Conservation (phyloP, 2,329 filamentous ascomycete species). For the Colletotrichum tropicale region DNA sequence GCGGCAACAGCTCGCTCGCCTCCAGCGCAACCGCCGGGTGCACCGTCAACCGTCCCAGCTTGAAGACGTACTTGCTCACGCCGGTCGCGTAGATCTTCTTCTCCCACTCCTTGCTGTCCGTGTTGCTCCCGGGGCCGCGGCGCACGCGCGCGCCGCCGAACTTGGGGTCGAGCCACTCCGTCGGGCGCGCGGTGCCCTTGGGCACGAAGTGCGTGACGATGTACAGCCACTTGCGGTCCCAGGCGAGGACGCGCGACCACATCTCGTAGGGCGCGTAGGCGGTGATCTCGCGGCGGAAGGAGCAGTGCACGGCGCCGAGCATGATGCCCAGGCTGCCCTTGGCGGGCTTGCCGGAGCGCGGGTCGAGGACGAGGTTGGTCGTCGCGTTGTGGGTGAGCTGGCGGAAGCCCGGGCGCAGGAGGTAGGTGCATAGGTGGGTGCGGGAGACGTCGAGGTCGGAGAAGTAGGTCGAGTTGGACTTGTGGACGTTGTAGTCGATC, state of each 20-base stretch:
- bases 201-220: slow-evolving; percentile 76
- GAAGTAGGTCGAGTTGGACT: slow-evolving; percentile 87
- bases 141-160: slow-evolving; percentile 40
- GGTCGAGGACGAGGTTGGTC: slow-evolving; percentile 55
- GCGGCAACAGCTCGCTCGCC: slow-evolving; percentile 75
- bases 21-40: slow-evolving; percentile 79
- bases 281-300: slow-evolving; percentile 75
- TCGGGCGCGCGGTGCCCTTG: slow-evolving; percentile 61
- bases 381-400: slow-evolving; percentile 52
- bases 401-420: slow-evolving; percentile 65
- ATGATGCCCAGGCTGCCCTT: slow-evolving; percentile 64
- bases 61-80: slow-evolving; percentile 82
- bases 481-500: slow-evolving; percentile 87
- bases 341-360: slow-evolving; percentile 51
- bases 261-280: slow-evolving; percentile 75
- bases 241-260: slow-evolving; percentile 71
- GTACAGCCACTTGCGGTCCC: slow-evolving; percentile 86
- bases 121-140: slow-evolving; percentile 24
- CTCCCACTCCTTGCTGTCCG: slow-evolving; percentile 55
- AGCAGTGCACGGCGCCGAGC: slow-evolving; percentile 75
- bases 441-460: slow-evolving; percentile 84
- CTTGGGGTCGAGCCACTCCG: slow-evolving; percentile 53
- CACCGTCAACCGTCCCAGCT: slow-evolving; percentile 82
- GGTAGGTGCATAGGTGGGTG: slow-evolving; percentile 76
- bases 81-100: slow-evolving; percentile 74